Evolutionary conservation across 2,329 filamentous ascomycete species (phyloP), one percentile per base, ranked within the genome.

Genomic region (Camptophora hylomeconis): DNA sequence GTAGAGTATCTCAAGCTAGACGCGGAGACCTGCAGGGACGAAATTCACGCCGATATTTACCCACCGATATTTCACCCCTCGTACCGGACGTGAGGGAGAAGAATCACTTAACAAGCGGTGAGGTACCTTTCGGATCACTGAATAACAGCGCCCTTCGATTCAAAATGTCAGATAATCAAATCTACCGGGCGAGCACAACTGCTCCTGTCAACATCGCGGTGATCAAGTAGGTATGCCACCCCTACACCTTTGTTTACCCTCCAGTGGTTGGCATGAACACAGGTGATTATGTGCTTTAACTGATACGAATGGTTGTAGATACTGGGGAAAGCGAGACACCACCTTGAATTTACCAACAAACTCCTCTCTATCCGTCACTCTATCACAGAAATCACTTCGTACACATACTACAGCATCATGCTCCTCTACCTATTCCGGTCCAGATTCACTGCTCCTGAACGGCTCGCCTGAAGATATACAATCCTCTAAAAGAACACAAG

Each of bases 251-350:
- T 32, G 37, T 26, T 7, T 23, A 31, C 26, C 13, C 17, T 18
- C 12, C n/a, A 22, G 10, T 19, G n/a, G 21, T 14, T 16, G 18
- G 16, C 22, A 8, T 7, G 10, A 5, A 12, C 13, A 6, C 15
- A n/a, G 19, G n/a, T 15, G 13, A 5, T n/a, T 11, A 10, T 7
- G 16, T 7, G 14, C 15, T 24, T 23, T 9, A 28, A 38, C 31
- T 36, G 8, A 30, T 30, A 14, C 20, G 12, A 25, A 15, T 12
- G 3, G 16, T n/a, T 26, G 30, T 44, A 73, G 69, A 53, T 80
- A 98, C 71, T 98, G 92, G 89, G 89, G 92, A 46, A 98, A 98
- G 63, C 81, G 89, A 39, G 86, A 95, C 58, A 60, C 81, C 29
- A 82, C 80, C 53, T 73, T 95, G 47, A 98, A 98, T 60, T 79